Evolutionary conservation across 2,329 filamentous ascomycete species (phyloP).

Genomic region (Talaromyces sp.): DNA sequence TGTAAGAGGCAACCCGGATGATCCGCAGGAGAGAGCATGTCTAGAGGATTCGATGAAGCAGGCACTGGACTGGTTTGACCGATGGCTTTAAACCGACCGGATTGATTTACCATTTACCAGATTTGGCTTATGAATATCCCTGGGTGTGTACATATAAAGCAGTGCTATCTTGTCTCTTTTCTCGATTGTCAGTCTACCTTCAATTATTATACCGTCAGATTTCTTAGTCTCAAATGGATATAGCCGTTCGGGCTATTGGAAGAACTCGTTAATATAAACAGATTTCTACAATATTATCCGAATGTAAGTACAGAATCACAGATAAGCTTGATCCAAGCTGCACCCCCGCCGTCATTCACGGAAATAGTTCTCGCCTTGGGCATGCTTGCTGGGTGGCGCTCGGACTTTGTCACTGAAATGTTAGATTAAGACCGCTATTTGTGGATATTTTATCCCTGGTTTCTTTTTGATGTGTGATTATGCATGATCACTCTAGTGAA

Average conservation of each 20-base stretch:
- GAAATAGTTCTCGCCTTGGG: background rate
- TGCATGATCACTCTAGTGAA: background rate
- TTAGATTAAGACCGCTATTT: background rate
- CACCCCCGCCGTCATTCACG: background rate
- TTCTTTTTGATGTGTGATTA: too few relatives aligned
- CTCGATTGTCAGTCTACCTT: background rate
- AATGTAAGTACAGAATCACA: background rate
- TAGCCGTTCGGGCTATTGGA: background rate
- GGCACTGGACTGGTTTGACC: conserved; percentile 19
- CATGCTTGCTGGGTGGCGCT: background rate
- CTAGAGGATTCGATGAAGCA: conserved; percentile 32
- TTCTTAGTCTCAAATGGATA: background rate
- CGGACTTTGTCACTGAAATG: background rate
- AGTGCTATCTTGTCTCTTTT: background rate
- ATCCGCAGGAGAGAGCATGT: conserved; percentile 26
- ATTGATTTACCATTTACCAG: background rate
- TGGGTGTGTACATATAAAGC: background rate
- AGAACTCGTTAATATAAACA: background rate
- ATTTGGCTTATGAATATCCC: background rate
- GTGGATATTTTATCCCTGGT: background rate
- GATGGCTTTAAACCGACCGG: conserved; percentile 12
- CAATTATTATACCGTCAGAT: background rate
- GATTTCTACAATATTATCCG: background rate
- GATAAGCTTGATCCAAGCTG: background rate
- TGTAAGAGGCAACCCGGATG: conserved; percentile 33